Conservation (phyloP, 2,329 filamentous ascomycete species). For the Endothia cerciana region DNA sequence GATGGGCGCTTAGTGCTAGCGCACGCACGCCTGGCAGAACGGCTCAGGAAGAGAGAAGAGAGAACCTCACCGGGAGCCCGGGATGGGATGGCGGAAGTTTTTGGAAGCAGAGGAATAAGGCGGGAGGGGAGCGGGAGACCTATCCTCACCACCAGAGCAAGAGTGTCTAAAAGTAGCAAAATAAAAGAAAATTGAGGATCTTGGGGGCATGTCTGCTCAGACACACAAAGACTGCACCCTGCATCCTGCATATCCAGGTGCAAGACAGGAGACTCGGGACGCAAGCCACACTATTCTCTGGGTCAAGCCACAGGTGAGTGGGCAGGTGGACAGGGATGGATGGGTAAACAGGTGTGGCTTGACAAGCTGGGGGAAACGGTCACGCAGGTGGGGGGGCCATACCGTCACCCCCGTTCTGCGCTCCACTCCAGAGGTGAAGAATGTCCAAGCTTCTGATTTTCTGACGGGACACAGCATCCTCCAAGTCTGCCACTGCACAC, state of each 20-base stretch:
- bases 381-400: background rate
- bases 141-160: background rate
- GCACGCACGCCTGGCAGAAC: background rate
- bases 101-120: background rate
- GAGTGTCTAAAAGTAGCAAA: background rate
- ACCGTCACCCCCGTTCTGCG: slow-evolving; percentile 14
- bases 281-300: background rate
- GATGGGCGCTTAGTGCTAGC: slow-evolving; percentile 1
- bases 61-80: background rate
- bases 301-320: background rate
- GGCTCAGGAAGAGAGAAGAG: background rate
- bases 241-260: no score
- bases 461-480: background rate
- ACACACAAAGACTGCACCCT: background rate
- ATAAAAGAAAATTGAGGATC: background rate
- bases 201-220: background rate
- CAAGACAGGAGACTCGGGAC: background rate
- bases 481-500: background rate
- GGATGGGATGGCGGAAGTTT: background rate
- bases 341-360: slow-evolving; percentile 4
- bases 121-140: no score
- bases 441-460: slow-evolving; percentile 16
- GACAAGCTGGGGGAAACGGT: background rate
- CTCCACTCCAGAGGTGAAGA: background rate
- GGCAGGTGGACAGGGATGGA: background rate